Conservation (phyloP, 108 stramenopile genomes). For the Stephanodiscus minutulus region DNA sequence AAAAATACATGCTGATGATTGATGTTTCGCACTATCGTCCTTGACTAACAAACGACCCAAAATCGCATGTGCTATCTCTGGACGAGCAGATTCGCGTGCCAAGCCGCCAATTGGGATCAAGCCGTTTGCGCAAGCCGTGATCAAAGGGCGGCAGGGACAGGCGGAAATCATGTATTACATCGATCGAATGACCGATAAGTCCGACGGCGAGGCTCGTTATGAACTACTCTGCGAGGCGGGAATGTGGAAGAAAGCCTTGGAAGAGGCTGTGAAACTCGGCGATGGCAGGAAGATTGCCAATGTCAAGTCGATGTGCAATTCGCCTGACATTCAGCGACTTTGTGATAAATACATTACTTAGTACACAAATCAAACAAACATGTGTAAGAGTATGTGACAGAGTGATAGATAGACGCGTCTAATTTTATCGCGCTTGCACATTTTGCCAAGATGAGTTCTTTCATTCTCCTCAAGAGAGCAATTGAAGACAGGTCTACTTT, state of each 20-base stretch:
- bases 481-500: too few species aligned
- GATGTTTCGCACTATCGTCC: background rate
- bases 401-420: too few species aligned
- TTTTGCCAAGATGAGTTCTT: too few species aligned
- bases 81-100: conserved; percentile 65
- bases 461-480: too few species aligned
- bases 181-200: conserved; percentile 52
- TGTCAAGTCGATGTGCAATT: conserved; percentile 68
- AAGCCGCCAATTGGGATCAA: conserved; percentile 86
- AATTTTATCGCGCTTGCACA: too few species aligned
- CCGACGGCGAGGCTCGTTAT: conserved; percentile 73
- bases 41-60: background rate
- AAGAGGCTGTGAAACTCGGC: conserved; percentile 69
- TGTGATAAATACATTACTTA: conserved; percentile 58
- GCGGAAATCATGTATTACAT: conserved; percentile 74
- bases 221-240: conserved; percentile 70
- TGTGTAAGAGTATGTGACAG: too few species aligned
- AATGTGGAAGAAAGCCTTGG: conserved; percentile 77
- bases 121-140: conserved; percentile 84
- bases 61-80: background rate
- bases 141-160: conserved; percentile 55
- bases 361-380: too few species aligned
- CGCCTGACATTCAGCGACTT: conserved; percentile 62
- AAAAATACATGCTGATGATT: background rate
- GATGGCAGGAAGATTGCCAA: conserved; percentile 70